A percentile compares a stretch with the other conserved stretches of the same genome.
phyloP scores from a whole-genome alignment of 2,329 filamentous ascomycete genomes.

The Thielaviopsis populi region DNA sequence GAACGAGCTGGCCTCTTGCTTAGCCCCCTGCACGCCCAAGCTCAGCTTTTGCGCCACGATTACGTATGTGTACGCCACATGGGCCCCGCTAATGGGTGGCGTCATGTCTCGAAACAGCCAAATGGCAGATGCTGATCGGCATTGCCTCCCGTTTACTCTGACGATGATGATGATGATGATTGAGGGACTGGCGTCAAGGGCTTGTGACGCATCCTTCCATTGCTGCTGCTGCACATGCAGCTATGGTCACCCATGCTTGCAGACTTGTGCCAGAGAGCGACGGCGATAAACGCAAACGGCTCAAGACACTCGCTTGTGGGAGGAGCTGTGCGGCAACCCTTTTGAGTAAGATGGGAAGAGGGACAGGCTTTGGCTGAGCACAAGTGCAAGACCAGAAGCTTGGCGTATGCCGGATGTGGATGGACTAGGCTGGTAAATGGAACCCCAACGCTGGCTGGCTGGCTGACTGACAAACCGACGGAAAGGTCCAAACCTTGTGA shows the following conservation, averaged over 20 bases:
- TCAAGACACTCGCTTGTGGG: neutral
- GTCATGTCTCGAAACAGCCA: neutral
- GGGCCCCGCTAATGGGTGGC: neutral
- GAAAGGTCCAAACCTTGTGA: no score
- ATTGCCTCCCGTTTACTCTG: neutral
- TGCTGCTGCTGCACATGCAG: neutral
- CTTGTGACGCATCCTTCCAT: neutral
- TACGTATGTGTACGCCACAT: slow-evolving; percentile 6
- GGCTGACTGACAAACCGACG: no score
- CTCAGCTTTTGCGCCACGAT: neutral
- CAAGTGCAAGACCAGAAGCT: neutral
- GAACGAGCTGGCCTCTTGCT: slow-evolving; percentile 17
- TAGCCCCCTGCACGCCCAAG: neutral
- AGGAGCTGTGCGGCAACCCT: neutral
- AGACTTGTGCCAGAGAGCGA: neutral
- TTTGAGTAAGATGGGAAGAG: neutral
- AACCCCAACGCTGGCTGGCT: no score
- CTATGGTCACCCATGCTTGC: neutral
- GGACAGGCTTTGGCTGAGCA: neutral
- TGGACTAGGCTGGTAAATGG: no score
- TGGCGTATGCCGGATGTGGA: no score
- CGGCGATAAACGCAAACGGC: neutral
- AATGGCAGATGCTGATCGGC: neutral
- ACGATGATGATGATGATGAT: neutral
- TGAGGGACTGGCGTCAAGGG: neutral